phyloP scores from a whole-genome alignment of 148 eudicot genomes.

The Dysphania ambrosioides region DNA sequence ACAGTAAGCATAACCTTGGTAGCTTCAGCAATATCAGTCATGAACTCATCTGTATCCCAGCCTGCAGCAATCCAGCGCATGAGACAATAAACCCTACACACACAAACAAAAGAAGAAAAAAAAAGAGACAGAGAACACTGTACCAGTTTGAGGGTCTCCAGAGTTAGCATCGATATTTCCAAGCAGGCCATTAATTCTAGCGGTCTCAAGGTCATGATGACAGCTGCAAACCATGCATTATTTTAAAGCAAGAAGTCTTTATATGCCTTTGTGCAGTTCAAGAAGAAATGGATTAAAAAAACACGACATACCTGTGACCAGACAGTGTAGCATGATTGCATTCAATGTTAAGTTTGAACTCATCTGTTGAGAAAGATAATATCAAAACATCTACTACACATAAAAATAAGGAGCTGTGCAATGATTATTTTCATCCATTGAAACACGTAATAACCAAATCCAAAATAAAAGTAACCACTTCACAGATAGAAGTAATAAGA shows the following conservation, averaged over 20 bases:
- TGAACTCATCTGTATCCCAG: conserved; percentile 99
- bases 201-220: conserved; percentile 96
- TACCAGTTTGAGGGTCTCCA: conserved; percentile 95
- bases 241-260: not conserved
- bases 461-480: not conserved
- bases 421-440: not conserved
- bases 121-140: not conserved
- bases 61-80: conserved; percentile 42
- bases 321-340: conserved; percentile 98
- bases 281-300: not conserved
- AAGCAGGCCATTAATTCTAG: conserved; percentile 89
- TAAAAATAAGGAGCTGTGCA: too few species aligned
- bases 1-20: conserved; percentile 87
- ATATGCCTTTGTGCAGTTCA: not conserved
- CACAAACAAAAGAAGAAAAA: not conserved
- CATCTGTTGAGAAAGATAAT: conserved; percentile 45
- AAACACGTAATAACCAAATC: not conserved
- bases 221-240: conserved; percentile 53
- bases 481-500: not conserved
- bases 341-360: conserved; percentile 87
- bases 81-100: not conserved
- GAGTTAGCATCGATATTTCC: conserved; percentile 97
- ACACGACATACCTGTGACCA: conserved; percentile 75
- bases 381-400: not conserved
- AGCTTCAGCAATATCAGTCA: conserved; percentile 85